Evolutionary conservation across 2,329 filamentous ascomycete genomes (phyloP).

Genomic region (Myotisia sp.): DNA sequence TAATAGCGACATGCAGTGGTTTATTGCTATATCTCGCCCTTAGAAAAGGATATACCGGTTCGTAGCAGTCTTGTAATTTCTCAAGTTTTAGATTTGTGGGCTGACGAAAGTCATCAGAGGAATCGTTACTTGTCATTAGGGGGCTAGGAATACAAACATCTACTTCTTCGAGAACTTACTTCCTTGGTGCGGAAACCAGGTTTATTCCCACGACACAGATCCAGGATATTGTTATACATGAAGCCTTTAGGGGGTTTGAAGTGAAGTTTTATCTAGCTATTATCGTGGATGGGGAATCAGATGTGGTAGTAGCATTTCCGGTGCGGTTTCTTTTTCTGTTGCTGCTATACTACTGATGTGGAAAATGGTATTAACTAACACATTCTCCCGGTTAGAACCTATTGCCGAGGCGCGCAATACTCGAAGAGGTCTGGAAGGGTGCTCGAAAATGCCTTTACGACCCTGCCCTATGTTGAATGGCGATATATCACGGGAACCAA

Average conservation of each 20-base stretch:
- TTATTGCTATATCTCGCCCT: slow-evolving; percentile 33
- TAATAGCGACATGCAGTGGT: slow-evolving; percentile 26
- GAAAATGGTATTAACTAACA: slow-evolving; percentile 7
- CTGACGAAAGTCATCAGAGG: no score
- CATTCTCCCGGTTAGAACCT: slow-evolving; percentile 38
- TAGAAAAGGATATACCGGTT: slow-evolving; percentile 39
- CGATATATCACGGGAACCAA: no score
- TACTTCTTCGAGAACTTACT: slow-evolving; percentile 53
- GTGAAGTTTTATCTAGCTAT: slow-evolving; percentile 81
- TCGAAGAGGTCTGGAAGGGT: slow-evolving; percentile 85
- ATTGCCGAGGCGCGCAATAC: slow-evolving; percentile 56
- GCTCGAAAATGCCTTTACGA: slow-evolving; percentile 71
- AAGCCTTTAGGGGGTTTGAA: slow-evolving; percentile 85
- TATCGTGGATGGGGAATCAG: slow-evolving; percentile 74
- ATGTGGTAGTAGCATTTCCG: slow-evolving; percentile 91
- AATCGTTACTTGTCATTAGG: slow-evolving; percentile 76
- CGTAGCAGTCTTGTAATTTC: slow-evolving; percentile 20
- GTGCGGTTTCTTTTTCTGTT: slow-evolving; percentile 26
- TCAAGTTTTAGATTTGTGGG: slow-evolving; percentile 11
- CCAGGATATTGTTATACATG: slow-evolving; percentile 84
- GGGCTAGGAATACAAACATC: slow-evolving; percentile 84
- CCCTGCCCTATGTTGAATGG: slow-evolving; percentile 36
- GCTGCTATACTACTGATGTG: slow-evolving; percentile 1
- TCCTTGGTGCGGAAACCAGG: slow-evolving; percentile 47
- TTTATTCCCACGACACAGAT: slow-evolving; percentile 88